Base-by-base conservation (phyloP, 2,329 filamentous ascomycete genomes). In the Fusarium sp. region DNA sequence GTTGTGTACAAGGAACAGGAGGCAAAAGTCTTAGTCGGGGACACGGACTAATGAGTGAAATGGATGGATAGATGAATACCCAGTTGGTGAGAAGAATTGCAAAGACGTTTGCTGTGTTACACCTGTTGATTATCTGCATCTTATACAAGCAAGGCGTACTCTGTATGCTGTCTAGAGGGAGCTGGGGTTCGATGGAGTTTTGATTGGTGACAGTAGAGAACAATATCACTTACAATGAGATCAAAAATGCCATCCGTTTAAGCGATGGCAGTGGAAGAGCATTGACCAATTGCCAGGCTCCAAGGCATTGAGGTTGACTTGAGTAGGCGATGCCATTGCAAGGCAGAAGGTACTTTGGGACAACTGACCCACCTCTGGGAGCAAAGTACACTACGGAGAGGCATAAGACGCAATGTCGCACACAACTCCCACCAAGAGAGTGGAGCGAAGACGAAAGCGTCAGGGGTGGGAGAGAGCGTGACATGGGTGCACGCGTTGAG, bases 61-160 rank as follows among this genome's bases (percentile, higher is more conserved):
- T 63, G 68, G 56, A 69, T 61, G 65, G 51, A 70, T 61, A 60
- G 60, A 72, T 44, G 65, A 57, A 74, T 72, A 72, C 72, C 66
- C 69, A 49, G 51, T 15, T 51, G 62, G 44, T 41, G 52, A 49
- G 18, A 37, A 57, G 20, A 57, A 47, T 10, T 54, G 36, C 31
- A 37, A 46, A 33, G 47, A 54, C 23, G 20, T 57, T 49, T 51
- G 5, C 28, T 18, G 37, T 42, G 57, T 51, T n/a, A 56, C 49
- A 51, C 47, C 3, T 20, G 12, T 16, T 36, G 15, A 44, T 51
- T 36, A 56, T 38, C n/a, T 46, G 15, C 36, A 11, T 45, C 18
- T 18, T 33, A 37, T n/a, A 30, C 16, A n/a, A 67, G 37, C 20
- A 46, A 57, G 34, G n/a, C 4, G 20, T 45, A 46, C 18, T 15